Evolutionary conservation across 306 rosid species (phyloP), one percentile per base, ranked within the genome.

Genomic region (Lathyrus sativus): DNA sequence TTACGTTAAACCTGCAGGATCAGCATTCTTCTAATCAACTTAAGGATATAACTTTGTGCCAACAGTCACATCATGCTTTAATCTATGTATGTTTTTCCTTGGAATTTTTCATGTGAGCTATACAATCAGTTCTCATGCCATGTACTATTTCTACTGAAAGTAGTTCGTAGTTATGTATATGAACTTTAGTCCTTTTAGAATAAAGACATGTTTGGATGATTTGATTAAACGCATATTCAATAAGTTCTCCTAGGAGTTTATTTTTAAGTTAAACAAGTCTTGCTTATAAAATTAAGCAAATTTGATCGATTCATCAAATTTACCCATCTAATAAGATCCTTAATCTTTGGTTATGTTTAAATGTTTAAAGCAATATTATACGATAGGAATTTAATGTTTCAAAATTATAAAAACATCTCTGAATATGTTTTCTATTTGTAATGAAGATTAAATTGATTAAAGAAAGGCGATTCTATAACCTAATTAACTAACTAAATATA

Each of bases 31-130:
- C 53, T 28, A 11, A 15, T 41, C 74, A 38, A 67, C 24, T 11
- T 11, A 7, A 29, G 74, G 56, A 53, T 26, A 10, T 11, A 53
- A 12, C 10, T 60, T 59, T 49, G 37, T 72, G 69, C 13, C n/a
- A 29, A 0, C 18, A 12, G 18, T 51, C 28, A 11, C 15, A 24
- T n/a, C 46, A 44, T 62, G 22, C 60, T 9, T 19, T 55, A 1
- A 11, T 37, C 10, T 17, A 33, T 5, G 53, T 56, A 46, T 61
- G 17, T 67, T 49, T 58, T 17, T 10, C 39, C 50, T 28, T 50
- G 11, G 44, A 76, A 51, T 69, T 13, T 3, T 69, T 39, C 67
- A 39, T 68, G 31, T 24, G 71, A 19, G 26, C 35, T 51, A 26
- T 26, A 41, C 33, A 37, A 33, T 35, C 33, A 22, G 61, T 38